These are phyloP conservation scores for Apiospora sp. DNA, from an alignment of 2,329 filamentous ascomycete genomes.

Conservation along the genomic window DNA sequence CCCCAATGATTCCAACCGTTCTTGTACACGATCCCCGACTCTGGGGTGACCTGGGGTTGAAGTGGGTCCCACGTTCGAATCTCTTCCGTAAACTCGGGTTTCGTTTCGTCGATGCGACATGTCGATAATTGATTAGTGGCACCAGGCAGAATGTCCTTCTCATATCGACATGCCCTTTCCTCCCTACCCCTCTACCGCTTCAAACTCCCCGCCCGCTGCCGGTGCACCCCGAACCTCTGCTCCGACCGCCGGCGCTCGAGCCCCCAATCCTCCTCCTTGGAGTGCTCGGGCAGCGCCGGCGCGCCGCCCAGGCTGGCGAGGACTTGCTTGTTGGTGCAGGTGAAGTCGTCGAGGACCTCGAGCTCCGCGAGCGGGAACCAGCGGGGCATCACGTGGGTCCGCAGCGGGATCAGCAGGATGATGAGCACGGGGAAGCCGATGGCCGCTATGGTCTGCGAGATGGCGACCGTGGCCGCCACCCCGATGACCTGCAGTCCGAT, in stretches of 20 bases:
- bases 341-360: constrained; percentile 59
- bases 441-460: constrained; percentile 66
- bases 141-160: background rate
- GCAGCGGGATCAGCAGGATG: constrained; percentile 61
- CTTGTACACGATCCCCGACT: no score
- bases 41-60: no score
- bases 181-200: background rate
- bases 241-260: constrained; percentile 23
- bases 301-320: constrained; percentile 27
- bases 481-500: constrained; percentile 58
- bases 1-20: no score
- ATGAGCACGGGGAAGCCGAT: constrained; percentile 68
- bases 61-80: no score
- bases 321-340: constrained; percentile 34
- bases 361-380: constrained; percentile 59
- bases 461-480: constrained; percentile 62
- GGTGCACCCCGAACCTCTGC: background rate
- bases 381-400: constrained; percentile 56
- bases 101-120: no score
- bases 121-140: no score
- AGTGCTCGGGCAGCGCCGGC: constrained; percentile 20
- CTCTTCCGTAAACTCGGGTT: no score
- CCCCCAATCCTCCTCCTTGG: constrained; percentile 23
- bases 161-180: background rate
- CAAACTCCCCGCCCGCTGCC: constrained; percentile 21